Conservation (phyloP, 139 green algal species). For the Nannochloris sp. region DNA sequence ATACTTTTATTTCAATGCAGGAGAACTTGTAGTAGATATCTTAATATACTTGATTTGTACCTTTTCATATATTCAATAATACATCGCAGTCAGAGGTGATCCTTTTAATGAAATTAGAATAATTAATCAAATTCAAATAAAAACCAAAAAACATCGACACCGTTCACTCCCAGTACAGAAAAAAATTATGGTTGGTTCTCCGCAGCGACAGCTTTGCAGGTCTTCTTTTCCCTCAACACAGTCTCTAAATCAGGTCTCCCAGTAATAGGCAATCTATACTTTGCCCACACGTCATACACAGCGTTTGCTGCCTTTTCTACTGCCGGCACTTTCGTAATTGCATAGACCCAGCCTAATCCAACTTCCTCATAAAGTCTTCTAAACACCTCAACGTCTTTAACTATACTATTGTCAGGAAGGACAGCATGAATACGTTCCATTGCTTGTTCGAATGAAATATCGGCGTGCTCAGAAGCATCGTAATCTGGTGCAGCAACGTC, state of each 20-base stretch:
- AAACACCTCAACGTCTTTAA: constrained; percentile 77
- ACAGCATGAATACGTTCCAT: constrained; percentile 91
- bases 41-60: no score
- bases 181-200: no score
- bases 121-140: no score
- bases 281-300: constrained; percentile 85
- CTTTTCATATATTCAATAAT: no score
- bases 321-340: constrained; percentile 54
- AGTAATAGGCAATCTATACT: constrained; percentile 63
- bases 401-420: constrained; percentile 55
- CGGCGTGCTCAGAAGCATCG: constrained; percentile 56
- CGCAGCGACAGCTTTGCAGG: constrained; percentile 14
- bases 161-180: no score
- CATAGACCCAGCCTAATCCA: constrained; percentile 81
- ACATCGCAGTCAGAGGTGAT: no score
- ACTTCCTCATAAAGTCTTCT: constrained; percentile 81
- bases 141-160: no score
- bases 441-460: constrained; percentile 70
- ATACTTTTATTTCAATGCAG: no score
- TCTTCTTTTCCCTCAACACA: constrained; percentile 35
- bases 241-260: constrained; percentile 41
- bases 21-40: no score
- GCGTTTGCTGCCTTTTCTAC: constrained; percentile 46
- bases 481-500: constrained; percentile 74
- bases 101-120: no score